Percentiles rank a stretch among this genome's conserved stretches.
Conservation (phyloP, 345 rosid genomes). For the Rhizophora mangle region DNA sequence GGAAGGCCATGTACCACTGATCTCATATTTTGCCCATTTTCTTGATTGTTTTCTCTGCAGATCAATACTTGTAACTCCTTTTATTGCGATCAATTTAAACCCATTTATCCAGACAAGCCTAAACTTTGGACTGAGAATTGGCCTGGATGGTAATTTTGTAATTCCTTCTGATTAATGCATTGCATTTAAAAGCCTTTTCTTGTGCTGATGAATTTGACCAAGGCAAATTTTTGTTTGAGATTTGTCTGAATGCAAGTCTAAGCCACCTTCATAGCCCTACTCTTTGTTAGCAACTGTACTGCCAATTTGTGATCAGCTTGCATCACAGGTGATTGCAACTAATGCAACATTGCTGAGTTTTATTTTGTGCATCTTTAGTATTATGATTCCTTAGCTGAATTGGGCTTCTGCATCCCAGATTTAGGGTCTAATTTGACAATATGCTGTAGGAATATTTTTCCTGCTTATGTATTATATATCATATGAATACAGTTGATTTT, state of each 20-base stretch:
- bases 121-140: constrained; percentile 98
- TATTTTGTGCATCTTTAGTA: neutral
- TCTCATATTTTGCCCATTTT: neutral
- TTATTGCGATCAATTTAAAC: constrained; percentile 78
- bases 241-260: too few relatives aligned
- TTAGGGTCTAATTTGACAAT: neutral
- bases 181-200: neutral
- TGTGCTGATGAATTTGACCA: neutral
- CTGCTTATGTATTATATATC: neutral
- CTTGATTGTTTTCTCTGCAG: constrained; percentile 34
- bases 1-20: too few relatives aligned
- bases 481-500: neutral
- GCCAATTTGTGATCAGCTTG: neutral
- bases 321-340: neutral
- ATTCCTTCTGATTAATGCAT: neutral
- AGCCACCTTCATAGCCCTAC: neutral
- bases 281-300: neutral
- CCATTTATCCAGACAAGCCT: constrained; percentile 79
- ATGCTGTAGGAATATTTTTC: neutral
- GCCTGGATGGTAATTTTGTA: constrained; percentile 92
- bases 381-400: neutral
- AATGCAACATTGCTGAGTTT: neutral
- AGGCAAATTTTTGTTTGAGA: neutral
- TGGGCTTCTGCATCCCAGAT: neutral
- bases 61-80: constrained; percentile 80